Evolutionary conservation across 2,329 filamentous ascomycete genomes (phyloP), one percentile per base, ranked within the genome.

Genomic region (Apiospora koreana): DNA sequence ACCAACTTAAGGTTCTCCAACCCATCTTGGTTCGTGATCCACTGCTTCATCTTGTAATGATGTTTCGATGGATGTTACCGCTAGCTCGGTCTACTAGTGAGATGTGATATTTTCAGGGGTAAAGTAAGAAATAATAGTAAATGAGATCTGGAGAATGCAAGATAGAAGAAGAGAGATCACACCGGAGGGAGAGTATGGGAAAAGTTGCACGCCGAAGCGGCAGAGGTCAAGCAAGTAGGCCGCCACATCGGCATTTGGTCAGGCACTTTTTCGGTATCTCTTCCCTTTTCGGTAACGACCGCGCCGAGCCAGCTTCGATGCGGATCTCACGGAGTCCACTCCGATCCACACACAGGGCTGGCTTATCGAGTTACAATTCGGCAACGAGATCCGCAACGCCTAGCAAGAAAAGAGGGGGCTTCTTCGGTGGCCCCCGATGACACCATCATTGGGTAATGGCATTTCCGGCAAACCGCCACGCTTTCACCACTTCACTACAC

Each of bases 1-100:
- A 78, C 77, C 35, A 84, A 77, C 66, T 79, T 77, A 38, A 91
- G 81, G 71, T 87, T 86, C 67, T 88, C 86, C 28, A 91, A 75
- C 12, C 88, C 88, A 75, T 88, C 82, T 74, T 89, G 85, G 54
- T 79, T 79, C 2, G 86, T 88, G 21, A 84, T 80, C 89, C 88
- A 91, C 79, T 88, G 85, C 76, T 82, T 77, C 75, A 76, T 77
- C 71, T 71, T 48, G 16, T 21, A 1, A 10, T 31, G 65, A 31
- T 54, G 14, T 16, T 50, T 58, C 7, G 41, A n/a, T 65, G 21
- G 18, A 42, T 31, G 65, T 31, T 12, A 58, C 50, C 3, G 8
- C 14, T 58, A 58, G 50, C 28, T 58, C 28, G 1, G 4, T 9
- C 28, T 21, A 35, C 28, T 35, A 58, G 50, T 35, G 25, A 16